Conservation (phyloP, 768 basidiomycete genomes). For the Mycena haematopus region DNA sequence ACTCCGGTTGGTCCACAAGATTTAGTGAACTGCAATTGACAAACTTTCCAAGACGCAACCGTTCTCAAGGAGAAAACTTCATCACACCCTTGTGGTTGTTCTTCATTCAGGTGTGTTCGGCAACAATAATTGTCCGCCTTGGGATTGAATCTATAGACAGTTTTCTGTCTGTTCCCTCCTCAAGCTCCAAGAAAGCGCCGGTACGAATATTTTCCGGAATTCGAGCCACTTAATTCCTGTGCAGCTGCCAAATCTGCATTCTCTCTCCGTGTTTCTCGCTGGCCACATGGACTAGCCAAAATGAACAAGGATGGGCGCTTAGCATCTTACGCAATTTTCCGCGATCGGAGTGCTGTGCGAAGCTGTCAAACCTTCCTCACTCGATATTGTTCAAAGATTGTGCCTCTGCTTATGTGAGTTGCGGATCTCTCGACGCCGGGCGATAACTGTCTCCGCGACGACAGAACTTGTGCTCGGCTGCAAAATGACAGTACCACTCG, state of each 20-base stretch:
- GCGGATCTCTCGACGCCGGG: slow-evolving; percentile 12
- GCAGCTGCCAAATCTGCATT: background rate
- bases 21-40: background rate
- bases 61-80: no score
- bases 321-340: background rate
- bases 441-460: slow-evolving; percentile 13
- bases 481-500: background rate
- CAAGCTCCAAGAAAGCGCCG: slow-evolving; percentile 1
- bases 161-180: background rate
- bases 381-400: slow-evolving; percentile 1
- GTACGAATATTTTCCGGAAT: slow-evolving; percentile 1
- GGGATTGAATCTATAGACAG: background rate
- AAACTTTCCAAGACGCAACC: background rate
- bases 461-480: background rate
- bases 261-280: slow-evolving; percentile 16
- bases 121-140: background rate
- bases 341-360: background rate
- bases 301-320: background rate
- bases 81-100: background rate
- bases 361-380: background rate
- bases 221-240: background rate
- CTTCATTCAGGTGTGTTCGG: background rate
- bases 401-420: slow-evolving; percentile 9
- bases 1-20: background rate
- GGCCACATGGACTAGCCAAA: background rate